Evolutionary conservation across 345 rosid genomes (phyloP).

Genomic region (Gossypium longicalyx): DNA sequence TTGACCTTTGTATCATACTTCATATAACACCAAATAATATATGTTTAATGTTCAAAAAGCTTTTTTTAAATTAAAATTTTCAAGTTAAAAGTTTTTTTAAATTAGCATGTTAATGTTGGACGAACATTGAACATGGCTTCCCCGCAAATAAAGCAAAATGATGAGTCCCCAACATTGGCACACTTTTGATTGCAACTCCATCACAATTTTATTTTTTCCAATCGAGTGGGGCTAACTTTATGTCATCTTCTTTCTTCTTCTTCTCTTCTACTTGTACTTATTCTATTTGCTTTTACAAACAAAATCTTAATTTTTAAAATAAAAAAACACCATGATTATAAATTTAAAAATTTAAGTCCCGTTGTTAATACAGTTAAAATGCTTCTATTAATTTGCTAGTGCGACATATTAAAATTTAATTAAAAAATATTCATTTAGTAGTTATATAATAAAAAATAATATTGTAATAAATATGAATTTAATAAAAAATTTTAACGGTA

Average conservation of each 20-base stretch:
- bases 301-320: no score
- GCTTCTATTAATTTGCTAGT: no score
- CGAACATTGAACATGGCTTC: conserved; percentile 3
- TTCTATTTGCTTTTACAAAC: not conserved
- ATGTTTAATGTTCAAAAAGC: no score
- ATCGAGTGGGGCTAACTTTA: conserved; percentile 17
- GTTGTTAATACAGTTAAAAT: no score
- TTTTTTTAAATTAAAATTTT: not conserved
- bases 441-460: no score
- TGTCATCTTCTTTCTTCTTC: not conserved
- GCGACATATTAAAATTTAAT: no score
- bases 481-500: fast-evolving
- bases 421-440: no score
- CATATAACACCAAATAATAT: no score
- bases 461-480: no score
- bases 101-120: not conserved
- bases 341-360: no score
- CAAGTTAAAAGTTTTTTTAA: no score
- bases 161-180: conserved; percentile 13
- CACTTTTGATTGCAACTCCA: conserved; percentile 29
- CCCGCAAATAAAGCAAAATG: conserved; percentile 29
- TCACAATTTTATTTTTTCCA: not conserved
- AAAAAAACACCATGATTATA: no score
- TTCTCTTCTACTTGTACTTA: not conserved
- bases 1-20: not conserved